These are phyloP conservation scores for Solanum medicagineum DNA, from an alignment of 257 asterid species.

Conservation along the genomic window DNA sequence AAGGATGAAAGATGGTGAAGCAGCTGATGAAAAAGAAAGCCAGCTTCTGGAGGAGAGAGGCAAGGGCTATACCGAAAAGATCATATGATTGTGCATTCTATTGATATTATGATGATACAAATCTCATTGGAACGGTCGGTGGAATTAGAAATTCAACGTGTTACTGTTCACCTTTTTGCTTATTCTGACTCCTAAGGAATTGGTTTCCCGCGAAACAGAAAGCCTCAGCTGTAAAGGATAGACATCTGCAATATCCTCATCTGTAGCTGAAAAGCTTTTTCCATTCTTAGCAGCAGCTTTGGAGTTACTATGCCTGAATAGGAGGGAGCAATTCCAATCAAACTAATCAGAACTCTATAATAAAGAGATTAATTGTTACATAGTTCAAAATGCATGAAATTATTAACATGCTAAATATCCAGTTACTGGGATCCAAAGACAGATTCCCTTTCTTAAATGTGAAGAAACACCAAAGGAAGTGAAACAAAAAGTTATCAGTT, in stretches of 20 bases:
- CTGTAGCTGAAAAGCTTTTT: conserved; percentile 39
- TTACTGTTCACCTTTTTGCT: conserved; percentile 64
- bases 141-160: conserved; percentile 1
- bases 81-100: background rate
- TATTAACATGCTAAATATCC: background rate
- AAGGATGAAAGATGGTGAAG: background rate
- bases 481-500: background rate
- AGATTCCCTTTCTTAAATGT: background rate
- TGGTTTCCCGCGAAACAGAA: conserved; percentile 55
- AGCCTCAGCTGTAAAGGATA: conserved; percentile 85
- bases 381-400: background rate
- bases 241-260: conserved; percentile 87
- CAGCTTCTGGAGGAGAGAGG: background rate
- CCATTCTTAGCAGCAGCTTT: conserved; percentile 46
- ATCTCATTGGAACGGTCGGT: background rate
- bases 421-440: background rate
- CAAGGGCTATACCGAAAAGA: background rate
- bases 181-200: conserved; percentile 56
- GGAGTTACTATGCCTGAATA: conserved; percentile 76
- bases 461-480: background rate
- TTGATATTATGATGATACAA: background rate
- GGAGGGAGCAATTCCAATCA: background rate
- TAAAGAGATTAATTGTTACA: background rate
- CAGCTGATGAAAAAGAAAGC: background rate
- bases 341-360: background rate